Base-by-base conservation (phyloP, 371 early-diverging fungal genomes). In the Mucor mucedo region DNA sequence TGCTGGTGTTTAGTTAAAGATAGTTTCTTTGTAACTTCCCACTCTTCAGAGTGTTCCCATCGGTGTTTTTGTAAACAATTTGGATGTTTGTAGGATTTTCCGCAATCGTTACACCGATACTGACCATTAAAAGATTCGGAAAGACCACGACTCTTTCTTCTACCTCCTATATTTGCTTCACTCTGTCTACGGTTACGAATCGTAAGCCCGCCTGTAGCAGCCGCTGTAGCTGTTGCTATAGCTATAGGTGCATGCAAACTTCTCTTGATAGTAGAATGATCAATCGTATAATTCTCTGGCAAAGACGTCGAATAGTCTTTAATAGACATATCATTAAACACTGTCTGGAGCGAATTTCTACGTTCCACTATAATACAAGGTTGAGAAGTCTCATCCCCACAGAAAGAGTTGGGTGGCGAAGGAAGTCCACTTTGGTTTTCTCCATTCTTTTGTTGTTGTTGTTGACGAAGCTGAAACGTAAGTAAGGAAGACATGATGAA, bases 1-100 rank as follows among this genome's bases (percentile, higher is more conserved):
- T 91, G 91, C 57, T 90, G 90, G 68, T 91, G 91, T 61, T 89
- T 90, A 38, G 89, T 85, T 35, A 90, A 70, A 35, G 83, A 72
- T 45, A 91, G 70, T 61, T 88, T 87, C 55, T 83, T 80, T 4
- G 88, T 84, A 49, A 83, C 60, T 40, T 82, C 82, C 91, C 91
- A 91, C 60, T 84, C 77, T 50, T 83, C 84, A 16, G 88, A 86
- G 57, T 91, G 91, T 61, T 90, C 88, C 89, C 88, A 87, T 30
- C 85, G 83, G 70, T 91, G 91, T 67, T 87, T 88, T 68, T 78
- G 71, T 10, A 91, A 73, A 52, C 89, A 89, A 60, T 86, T 88
- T 38, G 87, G 83, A 56, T 85, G 86, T 55, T 88, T 88, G 70
- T 89, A 90, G 2, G 82, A 72, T 69, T 91, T 91, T 55, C 89